Evolutionary conservation across 495 filamentous ascomycete genomes (phyloP).

Genomic region (Podospora conica): DNA sequence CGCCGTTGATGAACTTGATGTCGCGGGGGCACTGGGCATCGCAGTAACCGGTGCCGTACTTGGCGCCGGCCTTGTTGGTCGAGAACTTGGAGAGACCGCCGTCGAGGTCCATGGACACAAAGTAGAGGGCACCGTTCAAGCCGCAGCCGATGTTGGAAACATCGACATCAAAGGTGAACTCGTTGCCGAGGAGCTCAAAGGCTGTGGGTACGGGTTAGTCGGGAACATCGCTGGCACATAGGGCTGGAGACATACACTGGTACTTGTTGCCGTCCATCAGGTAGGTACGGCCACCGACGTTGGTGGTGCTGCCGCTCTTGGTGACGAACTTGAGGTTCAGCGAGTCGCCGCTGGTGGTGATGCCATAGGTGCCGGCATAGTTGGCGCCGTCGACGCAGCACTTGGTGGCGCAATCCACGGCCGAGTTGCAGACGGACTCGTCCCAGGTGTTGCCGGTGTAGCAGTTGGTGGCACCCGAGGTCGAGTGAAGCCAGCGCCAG

Average conservation of each 20-base stretch:
- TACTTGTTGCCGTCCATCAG: slow-evolving; percentile 51
- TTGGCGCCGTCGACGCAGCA: slow-evolving; percentile 47
- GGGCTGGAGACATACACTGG: slow-evolving; percentile 31
- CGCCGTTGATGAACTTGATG: slow-evolving; percentile 47
- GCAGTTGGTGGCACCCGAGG: slow-evolving; percentile 39
- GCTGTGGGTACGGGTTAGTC: slow-evolving; percentile 9
- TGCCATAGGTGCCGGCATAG: slow-evolving; percentile 44
- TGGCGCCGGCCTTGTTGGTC: slow-evolving; percentile 53
- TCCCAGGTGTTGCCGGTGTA: slow-evolving; percentile 47
- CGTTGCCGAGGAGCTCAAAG: slow-evolving; percentile 50
- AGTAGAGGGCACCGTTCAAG: slow-evolving; percentile 55
- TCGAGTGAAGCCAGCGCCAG: slow-evolving; percentile 47
- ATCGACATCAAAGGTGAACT: slow-evolving; percentile 58
- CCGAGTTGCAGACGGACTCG: slow-evolving; percentile 33
- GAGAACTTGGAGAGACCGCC: slow-evolving; percentile 48
- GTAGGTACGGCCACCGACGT: slow-evolving; percentile 50
- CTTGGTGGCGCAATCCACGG: slow-evolving; percentile 34
- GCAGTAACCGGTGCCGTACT: slow-evolving; percentile 55
- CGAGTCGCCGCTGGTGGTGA: slow-evolving; percentile 41
- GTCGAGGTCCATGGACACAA: slow-evolving; percentile 52
- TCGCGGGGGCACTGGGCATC: slow-evolving; percentile 53
- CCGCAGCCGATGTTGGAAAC: slow-evolving; percentile 49
- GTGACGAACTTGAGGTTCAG: slow-evolving; percentile 53
- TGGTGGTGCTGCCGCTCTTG: slow-evolving; percentile 41
- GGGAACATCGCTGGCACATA: not conserved